These are phyloP conservation scores for Puccinia horiana DNA, from an alignment of 1,284 basidiomycete species.

Conservation along the genomic window DNA sequence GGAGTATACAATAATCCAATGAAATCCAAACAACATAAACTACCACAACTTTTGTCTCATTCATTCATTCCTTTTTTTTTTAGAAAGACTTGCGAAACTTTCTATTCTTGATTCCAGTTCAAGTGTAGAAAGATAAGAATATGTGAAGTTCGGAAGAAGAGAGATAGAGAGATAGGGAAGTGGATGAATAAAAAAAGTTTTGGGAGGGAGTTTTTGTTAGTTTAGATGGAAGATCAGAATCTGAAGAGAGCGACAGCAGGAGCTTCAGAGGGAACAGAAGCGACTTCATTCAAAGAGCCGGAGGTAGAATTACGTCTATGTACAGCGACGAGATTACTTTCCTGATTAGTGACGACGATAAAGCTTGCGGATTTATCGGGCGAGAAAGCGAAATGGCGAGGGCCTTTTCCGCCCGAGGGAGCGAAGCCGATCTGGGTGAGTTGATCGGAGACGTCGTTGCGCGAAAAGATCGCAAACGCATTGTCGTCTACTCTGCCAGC, in stretches of 20 bases:
- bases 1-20: too few relatives aligned
- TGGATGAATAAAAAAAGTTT: too few relatives aligned
- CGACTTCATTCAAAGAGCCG: slow-evolving; percentile 17
- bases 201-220: background rate
- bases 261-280: background rate
- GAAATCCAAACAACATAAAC: too few relatives aligned
- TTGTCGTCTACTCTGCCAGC: slow-evolving; percentile 15
- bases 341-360: slow-evolving; percentile 22
- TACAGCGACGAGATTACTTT: slow-evolving; percentile 6
- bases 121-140: too few relatives aligned
- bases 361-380: slow-evolving; percentile 31
- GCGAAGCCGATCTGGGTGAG: background rate
- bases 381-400: slow-evolving; percentile 18
- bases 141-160: too few relatives aligned
- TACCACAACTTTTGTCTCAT: too few relatives aligned
- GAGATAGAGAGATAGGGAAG: too few relatives aligned
- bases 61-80: too few relatives aligned
- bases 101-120: too few relatives aligned
- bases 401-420: slow-evolving; percentile 26
- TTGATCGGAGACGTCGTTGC: background rate
- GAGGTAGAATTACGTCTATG: slow-evolving; percentile 22
- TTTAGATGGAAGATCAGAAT: background rate
- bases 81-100: too few relatives aligned
- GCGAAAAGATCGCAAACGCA: slow-evolving; percentile 27
- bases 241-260: slow-evolving; percentile 20